A percentile compares a stretch with the other conserved stretches of the same genome.
Conservation (phyloP, 768 basidiomycete genomes). For the Russula earlei region DNA sequence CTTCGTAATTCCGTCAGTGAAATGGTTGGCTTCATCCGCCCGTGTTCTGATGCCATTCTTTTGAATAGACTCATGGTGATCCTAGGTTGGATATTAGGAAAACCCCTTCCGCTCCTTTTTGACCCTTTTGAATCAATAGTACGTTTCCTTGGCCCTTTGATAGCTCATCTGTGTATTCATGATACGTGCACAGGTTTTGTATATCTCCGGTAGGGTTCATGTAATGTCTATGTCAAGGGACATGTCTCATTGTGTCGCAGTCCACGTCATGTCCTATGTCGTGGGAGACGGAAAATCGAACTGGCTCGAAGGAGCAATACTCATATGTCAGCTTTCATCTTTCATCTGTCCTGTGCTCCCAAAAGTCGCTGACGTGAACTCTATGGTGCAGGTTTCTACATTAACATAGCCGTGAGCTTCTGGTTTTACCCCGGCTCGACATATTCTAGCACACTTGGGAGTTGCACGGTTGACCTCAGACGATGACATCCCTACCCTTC, state of each 20-base stretch:
- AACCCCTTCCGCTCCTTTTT: conserved; percentile 73
- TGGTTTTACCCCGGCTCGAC: conserved; percentile 42
- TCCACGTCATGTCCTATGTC: conserved; percentile 63
- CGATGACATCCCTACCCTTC: background rate
- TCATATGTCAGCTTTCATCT: conserved; percentile 42
- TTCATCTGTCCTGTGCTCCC: background rate
- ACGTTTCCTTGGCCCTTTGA: background rate
- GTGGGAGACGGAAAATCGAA: conserved; percentile 83
- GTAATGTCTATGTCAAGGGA: background rate
- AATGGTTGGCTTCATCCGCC: background rate
- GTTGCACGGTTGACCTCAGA: conserved; percentile 20
- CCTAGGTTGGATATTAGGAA: conserved; percentile 72
- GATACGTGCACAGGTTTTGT: conserved; percentile 24
- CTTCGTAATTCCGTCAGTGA: conserved; percentile 51
- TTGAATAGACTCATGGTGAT: conserved; percentile 55
- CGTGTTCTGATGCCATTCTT: background rate
- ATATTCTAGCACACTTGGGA: conserved; percentile 26
- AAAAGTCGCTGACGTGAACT: background rate
- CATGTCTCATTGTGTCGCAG: background rate
- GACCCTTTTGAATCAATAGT: too few species aligned
- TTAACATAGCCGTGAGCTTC: conserved; percentile 46
- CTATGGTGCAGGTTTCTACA: conserved; percentile 35
- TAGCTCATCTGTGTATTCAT: background rate
- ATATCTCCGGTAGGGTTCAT: conserved; percentile 35
- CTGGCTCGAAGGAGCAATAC: conserved; percentile 82